Evolutionary conservation across 805 yeast genomes (phyloP).

Genomic region (Nakazawaea laoshanensis): DNA sequence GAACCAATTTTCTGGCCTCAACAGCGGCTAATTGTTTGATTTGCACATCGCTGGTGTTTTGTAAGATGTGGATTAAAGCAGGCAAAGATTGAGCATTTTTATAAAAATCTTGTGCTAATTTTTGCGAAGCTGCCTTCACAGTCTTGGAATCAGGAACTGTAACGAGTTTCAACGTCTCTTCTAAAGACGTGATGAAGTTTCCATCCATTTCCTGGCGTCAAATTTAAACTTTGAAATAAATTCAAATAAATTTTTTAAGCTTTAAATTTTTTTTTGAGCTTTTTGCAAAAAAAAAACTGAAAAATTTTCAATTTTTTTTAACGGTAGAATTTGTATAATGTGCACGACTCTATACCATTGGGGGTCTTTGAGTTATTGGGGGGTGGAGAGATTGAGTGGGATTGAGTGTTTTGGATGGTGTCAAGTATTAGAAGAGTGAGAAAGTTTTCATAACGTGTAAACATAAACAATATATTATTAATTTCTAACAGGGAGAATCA

Average conservation of each 20-base stretch:
- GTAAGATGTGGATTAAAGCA: conserved; percentile 74
- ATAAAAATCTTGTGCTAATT: conserved; percentile 68
- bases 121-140: conserved; percentile 75
- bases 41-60: conserved; percentile 58
- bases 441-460: too few relatives aligned
- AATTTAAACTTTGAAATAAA: too few relatives aligned
- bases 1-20: conserved; percentile 81
- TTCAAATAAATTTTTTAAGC: too few relatives aligned
- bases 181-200: conserved; percentile 61
- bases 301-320: neutral
- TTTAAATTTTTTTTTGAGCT: too few relatives aligned
- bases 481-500: too few relatives aligned
- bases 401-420: too few relatives aligned
- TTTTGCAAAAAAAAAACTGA: too few relatives aligned
- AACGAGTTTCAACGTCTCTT: conserved; percentile 70
- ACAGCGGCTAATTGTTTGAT: conserved; percentile 92
- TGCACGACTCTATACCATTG: neutral
- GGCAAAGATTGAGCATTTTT: conserved; percentile 66
- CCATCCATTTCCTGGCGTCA: conserved; percentile 68
- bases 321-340: neutral
- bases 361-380: neutral
- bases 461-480: too few relatives aligned
- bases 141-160: conserved; percentile 74
- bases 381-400: neutral
- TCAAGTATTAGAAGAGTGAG: too few relatives aligned